Percentiles rank a stretch among this genome's conserved stretches.
Evolutionary conservation across 768 basidiomycete genomes (phyloP).

Genomic region (Imleria badia): DNA sequence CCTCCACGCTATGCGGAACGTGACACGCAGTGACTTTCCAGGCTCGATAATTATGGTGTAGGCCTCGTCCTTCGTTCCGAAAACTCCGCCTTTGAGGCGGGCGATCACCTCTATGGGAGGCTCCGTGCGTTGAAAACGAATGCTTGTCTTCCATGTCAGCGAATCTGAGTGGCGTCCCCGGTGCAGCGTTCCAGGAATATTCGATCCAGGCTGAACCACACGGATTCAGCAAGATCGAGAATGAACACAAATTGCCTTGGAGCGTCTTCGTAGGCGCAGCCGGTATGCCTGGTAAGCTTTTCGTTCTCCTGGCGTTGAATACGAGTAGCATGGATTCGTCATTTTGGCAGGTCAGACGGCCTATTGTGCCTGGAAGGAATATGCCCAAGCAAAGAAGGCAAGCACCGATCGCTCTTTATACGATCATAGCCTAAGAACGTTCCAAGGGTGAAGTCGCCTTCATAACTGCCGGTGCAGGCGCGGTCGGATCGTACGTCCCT

Average conservation of each 20-base stretch:
- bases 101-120: constrained; percentile 4
- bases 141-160: not conserved
- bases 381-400: not conserved
- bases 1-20: not conserved
- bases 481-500: constrained; percentile 1
- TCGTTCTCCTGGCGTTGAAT: not conserved
- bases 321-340: not conserved
- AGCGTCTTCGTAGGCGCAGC: constrained; percentile 3
- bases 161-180: not conserved
- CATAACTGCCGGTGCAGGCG: constrained; percentile 1
- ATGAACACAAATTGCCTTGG: not conserved
- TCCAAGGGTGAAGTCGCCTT: constrained; percentile 4
- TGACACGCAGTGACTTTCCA: not conserved
- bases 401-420: not conserved
- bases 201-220: not conserved
- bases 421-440: not conserved
- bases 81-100: not conserved
- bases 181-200: constrained; percentile 3
- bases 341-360: constrained; percentile 1
- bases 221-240: not conserved
- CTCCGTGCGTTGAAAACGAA: not conserved
- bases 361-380: constrained; percentile 8
- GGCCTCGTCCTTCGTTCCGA: constrained; percentile 3
- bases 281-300: constrained; percentile 1
- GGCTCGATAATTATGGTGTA: not conserved